A percentile compares a stretch with the other conserved stretches of the same genome.
Evolutionary conservation across 1,284 basidiomycete species (phyloP).

Genomic region (Sphaerobolus stellatus): DNA sequence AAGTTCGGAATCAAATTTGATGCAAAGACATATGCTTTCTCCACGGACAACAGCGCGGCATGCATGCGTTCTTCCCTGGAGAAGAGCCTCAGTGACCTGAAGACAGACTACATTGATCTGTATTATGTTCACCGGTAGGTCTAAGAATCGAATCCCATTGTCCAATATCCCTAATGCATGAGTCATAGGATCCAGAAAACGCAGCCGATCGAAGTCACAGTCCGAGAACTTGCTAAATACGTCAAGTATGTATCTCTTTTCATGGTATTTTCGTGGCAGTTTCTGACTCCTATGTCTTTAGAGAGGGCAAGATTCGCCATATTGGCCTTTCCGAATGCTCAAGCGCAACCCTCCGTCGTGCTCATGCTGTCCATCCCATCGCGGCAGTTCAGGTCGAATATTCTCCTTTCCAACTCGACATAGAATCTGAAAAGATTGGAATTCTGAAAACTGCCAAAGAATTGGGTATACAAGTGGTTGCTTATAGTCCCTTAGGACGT

Average conservation of each 20-base stretch:
- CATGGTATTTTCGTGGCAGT: not conserved
- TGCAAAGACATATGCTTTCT: too few species aligned
- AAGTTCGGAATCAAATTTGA: slow-evolving; percentile 46
- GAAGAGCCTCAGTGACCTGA: slow-evolving; percentile 40
- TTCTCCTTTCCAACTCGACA: slow-evolving; percentile 58
- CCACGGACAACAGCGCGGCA: slow-evolving; percentile 32
- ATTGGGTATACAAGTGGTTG: slow-evolving; percentile 53
- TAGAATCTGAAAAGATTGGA: slow-evolving; percentile 48
- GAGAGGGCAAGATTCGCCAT: slow-evolving; percentile 60
- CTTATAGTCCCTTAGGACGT: slow-evolving; percentile 62
- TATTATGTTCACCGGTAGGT: slow-evolving; percentile 45
- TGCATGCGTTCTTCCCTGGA: slow-evolving; percentile 37
- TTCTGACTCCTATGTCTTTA: slow-evolving; percentile 16
- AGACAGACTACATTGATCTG: slow-evolving; percentile 46
- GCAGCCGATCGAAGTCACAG: slow-evolving; percentile 55
- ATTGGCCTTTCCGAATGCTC: slow-evolving; percentile 64
- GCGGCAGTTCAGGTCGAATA: slow-evolving; percentile 64
- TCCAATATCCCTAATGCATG: too few species aligned
- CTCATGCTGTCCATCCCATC: slow-evolving; percentile 60
- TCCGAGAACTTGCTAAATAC: slow-evolving; percentile 51
- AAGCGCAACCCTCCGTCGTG: slow-evolving; percentile 58
- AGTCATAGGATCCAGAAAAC: slow-evolving; percentile 40
- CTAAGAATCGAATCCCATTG: too few species aligned
- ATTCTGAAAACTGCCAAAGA: slow-evolving; percentile 51
- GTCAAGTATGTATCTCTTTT: slow-evolving; percentile 42